phyloP scores from a whole-genome alignment of 2,329 filamentous ascomycete species.

The Aspergillus pseudonomiae region DNA sequence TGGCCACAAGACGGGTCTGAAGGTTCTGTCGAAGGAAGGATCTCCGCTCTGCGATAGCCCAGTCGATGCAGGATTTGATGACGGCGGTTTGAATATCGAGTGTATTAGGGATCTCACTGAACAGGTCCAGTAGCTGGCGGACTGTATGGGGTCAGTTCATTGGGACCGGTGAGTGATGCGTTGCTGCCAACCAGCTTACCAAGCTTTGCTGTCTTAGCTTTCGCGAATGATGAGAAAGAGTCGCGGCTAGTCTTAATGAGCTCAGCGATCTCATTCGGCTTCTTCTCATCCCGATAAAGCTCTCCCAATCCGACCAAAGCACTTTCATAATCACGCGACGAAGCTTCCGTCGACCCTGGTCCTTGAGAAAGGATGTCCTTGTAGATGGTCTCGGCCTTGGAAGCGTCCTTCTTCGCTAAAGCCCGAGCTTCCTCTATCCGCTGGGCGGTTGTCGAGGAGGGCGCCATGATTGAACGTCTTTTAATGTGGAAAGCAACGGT shows the following conservation, averaged over 20 bases:
- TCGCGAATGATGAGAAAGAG: constrained; percentile 92
- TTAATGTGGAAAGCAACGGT: background rate
- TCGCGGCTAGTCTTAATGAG: constrained; percentile 88
- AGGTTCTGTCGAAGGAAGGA: constrained; percentile 98
- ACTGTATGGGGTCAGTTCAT: constrained; percentile 57
- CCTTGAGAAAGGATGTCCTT: constrained; percentile 86
- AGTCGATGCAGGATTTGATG: constrained; percentile 99
- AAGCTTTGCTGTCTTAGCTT: constrained; percentile 97
- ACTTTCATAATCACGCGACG: constrained; percentile 87
- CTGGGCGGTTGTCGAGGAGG: constrained; percentile 55
- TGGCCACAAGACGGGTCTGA: constrained; percentile 87
- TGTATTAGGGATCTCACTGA: constrained; percentile 90
- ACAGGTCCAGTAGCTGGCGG: constrained; percentile 93
- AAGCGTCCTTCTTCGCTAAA: constrained; percentile 76
- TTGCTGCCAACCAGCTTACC: constrained; percentile 60
- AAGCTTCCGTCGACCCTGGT: constrained; percentile 80
- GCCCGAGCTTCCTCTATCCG: constrained; percentile 88
- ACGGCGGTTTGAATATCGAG: constrained; percentile 92
- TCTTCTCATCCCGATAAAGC: constrained; percentile 82
- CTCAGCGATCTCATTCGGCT: constrained; percentile 81
- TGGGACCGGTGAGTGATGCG: background rate
- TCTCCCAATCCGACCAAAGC: constrained; percentile 87
- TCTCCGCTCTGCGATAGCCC: constrained; percentile 91
- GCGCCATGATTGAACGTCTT: constrained; percentile 47
- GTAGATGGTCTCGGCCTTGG: constrained; percentile 84